Evolutionary conservation across 129 eudicot species (phyloP), one percentile per base, ranked within the genome.

Genomic region (Pseudognaphalium luteoalbum): DNA sequence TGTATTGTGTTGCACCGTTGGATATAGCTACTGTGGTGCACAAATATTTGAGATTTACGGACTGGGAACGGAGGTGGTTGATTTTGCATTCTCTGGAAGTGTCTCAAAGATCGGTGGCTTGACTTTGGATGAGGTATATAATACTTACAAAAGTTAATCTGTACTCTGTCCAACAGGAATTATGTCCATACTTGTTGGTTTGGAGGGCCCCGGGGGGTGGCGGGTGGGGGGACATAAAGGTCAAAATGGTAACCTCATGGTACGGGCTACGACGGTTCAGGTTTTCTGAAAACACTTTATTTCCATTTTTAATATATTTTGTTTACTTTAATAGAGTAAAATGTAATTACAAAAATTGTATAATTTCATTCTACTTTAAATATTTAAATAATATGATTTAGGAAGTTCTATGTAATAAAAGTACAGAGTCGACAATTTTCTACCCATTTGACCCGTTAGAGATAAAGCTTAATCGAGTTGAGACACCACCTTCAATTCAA

Each of bases 31-130:
- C 59, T 95, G 99, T 78, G 99, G 99, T 25, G 99, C 99, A 52
- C 99, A 95, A 80, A 95, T 95, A 84, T 95, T 95, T 86, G 99
- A 95, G 81, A 81, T 95, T 63, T 95, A 95, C 65, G 99, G 99
- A 78, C 82, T 95, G 70, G 99, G 97, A 76, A 83, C 89, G 80
- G 96, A 89, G 19, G 83, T 91, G 28, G 90, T 95, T 58, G 96
- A 91, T 80, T 66, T 85, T 75, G 94, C 99, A 29, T 95, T 95
- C 76, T 74, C 91, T 74, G 99, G 99, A 66, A 95, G 99, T 78
- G 85, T 74, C 41, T 95, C 99, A 29, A 91, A 85, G 17, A 88
- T 92, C 42, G 97, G 96, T 86, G 99, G 99, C 77, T 86, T 95
- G 80, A 95, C 99, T 56, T 77, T 91, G 34, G 99, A 95, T 83